These are phyloP conservation scores for Aspergillus floridensis DNA, from an alignment of 2,329 filamentous ascomycete species.

Conservation along the genomic window DNA sequence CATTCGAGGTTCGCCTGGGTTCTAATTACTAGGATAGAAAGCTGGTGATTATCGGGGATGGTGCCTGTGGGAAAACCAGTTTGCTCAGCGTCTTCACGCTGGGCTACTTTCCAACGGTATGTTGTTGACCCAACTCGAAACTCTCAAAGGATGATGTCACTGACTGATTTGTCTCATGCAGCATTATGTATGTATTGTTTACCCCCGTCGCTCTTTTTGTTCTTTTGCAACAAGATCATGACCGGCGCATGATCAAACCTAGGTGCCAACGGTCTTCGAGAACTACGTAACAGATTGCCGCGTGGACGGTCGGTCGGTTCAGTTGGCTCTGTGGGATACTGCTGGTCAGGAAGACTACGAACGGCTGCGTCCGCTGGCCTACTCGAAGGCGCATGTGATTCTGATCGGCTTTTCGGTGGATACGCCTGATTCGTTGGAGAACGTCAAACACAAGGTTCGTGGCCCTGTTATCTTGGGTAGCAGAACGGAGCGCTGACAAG, in stretches of 20 bases:
- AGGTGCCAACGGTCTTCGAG: constrained; percentile 97
- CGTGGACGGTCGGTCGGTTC: constrained; percentile 97
- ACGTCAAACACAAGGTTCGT: constrained; percentile 91
- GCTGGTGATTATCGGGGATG: constrained; percentile 93
- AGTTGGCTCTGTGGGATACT: constrained; percentile 98
- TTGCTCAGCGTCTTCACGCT: constrained; percentile 95
- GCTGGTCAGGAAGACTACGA: constrained; percentile 99
- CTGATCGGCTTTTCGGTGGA: constrained; percentile 95
- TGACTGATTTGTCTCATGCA: constrained; percentile 27
- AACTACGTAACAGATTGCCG: constrained; percentile 99
- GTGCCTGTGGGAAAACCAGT: constrained; percentile 97
- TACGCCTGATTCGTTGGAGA: constrained; percentile 91
- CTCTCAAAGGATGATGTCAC: neutral
- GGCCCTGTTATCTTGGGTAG: constrained; percentile 30
- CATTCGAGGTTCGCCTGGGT: neutral
- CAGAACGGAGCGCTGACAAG: neutral
- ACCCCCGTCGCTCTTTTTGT: neutral
- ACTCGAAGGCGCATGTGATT: constrained; percentile 96
- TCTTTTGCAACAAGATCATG: constrained; percentile 5
- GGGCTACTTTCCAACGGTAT: constrained; percentile 94
- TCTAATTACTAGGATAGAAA: constrained; percentile 60
- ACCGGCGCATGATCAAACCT: constrained; percentile 10
- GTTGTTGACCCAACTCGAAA: constrained; percentile 38
- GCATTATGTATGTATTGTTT: constrained; percentile 44
- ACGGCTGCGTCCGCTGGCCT: constrained; percentile 86